phyloP scores from a whole-genome alignment of 2,329 filamentous ascomycete genomes.

The Thelonectria blattea region DNA sequence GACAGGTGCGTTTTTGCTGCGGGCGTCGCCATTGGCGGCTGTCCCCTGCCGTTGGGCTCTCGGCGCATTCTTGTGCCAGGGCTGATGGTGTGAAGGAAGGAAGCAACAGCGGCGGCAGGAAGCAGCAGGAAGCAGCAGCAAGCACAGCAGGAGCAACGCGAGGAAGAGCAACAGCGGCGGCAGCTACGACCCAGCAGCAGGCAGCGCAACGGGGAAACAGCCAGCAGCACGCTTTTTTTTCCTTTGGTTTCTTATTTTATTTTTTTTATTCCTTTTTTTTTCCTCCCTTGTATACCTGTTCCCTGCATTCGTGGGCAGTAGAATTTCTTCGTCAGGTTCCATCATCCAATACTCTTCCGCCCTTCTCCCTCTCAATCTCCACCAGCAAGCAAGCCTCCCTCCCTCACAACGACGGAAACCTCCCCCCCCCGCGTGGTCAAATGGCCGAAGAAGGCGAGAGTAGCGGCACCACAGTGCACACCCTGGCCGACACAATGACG shows the following conservation, averaged over 20 bases:
- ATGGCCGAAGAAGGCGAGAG: conserved; percentile 29
- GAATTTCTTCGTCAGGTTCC: too few relatives aligned
- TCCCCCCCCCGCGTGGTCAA: conserved; percentile 8
- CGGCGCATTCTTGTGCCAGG: conserved; percentile 11
- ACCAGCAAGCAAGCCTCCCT: too few relatives aligned
- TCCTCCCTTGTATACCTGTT: not conserved
- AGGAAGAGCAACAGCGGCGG: too few relatives aligned
- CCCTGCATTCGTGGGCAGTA: conserved; percentile 7
- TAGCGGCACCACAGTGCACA: conserved; percentile 29
- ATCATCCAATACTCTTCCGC: not conserved
- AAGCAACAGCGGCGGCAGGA: conserved; percentile 4
- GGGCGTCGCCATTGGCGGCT: conserved; percentile 32
- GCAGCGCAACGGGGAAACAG: too few relatives aligned
- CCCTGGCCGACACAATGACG: conserved; percentile 30
- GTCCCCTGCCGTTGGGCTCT: conserved; percentile 25
- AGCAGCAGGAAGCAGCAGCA: not conserved
- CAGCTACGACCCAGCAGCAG: too few relatives aligned
- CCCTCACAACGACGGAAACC: not conserved
- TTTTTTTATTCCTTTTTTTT: conserved; percentile 4
- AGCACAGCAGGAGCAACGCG: not conserved
- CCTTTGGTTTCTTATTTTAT: conserved; percentile 2
- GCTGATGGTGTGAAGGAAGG: conserved; percentile 28
- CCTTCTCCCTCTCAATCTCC: conserved; percentile 9
- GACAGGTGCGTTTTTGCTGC: not conserved
- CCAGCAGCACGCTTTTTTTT: too few relatives aligned